Conservation (phyloP, 441 rosid species). For the Kokia cookei region DNA sequence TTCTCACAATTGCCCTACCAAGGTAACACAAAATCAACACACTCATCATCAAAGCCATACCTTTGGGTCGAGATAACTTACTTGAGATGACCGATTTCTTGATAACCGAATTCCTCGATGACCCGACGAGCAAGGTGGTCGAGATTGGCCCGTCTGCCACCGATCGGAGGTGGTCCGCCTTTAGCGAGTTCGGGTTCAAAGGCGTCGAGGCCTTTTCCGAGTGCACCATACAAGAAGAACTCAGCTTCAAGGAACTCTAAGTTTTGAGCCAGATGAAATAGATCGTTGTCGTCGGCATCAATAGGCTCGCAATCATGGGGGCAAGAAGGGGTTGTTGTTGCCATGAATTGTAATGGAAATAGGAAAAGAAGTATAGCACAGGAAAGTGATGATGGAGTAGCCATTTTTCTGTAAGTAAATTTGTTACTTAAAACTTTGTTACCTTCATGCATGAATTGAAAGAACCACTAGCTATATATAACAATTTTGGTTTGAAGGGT, state of each 20-base stretch:
- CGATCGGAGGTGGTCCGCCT: conserved; percentile 55
- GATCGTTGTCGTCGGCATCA: conserved; percentile 34
- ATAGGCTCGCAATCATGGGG: conserved; percentile 17
- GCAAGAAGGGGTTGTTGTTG: not conserved
- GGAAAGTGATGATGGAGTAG: not conserved
- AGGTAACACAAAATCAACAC: not conserved
- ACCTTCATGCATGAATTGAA: not conserved
- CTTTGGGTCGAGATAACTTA: not conserved
- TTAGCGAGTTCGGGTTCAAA: conserved; percentile 30
- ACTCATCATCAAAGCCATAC: too few relatives aligned
- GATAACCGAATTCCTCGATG: conserved; percentile 54
- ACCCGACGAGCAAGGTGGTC: conserved; percentile 27
- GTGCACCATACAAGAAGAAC: conserved; percentile 37
- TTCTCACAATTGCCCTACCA: conserved; percentile 48
- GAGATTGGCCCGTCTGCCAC: conserved; percentile 49
- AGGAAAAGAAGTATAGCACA: not conserved
- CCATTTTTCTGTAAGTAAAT: conserved; percentile 2
- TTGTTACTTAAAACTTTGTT: not conserved
- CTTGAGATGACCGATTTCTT: conserved; percentile 72
- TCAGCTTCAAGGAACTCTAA: conserved; percentile 59
- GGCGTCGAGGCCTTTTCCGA: conserved; percentile 45
- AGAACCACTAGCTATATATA: not conserved
- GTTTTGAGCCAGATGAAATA: conserved; percentile 45
- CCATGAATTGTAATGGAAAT: not conserved
- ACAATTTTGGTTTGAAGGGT: too few relatives aligned